Base-by-base conservation (phyloP, 176 grass and related monocot genomes). In the Alopecurus myosuroides region DNA sequence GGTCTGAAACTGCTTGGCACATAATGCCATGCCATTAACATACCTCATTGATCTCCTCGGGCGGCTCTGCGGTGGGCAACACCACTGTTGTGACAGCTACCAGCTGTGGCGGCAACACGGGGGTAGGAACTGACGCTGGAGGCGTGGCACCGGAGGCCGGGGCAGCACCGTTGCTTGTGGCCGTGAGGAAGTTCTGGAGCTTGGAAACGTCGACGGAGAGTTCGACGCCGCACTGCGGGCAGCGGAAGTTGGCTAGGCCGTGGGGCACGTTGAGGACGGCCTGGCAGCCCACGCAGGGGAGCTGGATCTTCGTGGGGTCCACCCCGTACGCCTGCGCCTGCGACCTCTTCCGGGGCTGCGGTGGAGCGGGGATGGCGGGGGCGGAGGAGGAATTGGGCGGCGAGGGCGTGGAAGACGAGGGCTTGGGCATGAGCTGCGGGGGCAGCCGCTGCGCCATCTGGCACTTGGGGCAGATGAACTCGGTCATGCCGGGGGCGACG, bases 381-480 rank as follows among this genome's bases (percentile, higher is more conserved):
- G 42, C 56, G 30, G 87, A 5, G 34, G 78, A 45, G 60, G 76
- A 26, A 77, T 9, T 77, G 70, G 84, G 28, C 36, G 49, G 49
- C 13, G 79, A 74, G 49, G 88, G 42, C 45, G 67, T 17, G 22
- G 77, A 77, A 29, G 74, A 52, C 26, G 70, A 18, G 41, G 30
- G 75, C 50, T 84, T 84, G 70, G 84, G 83, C 79, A 91, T 85
- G 40, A 99, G 88, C 88, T 99, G 81, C 12, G 97, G 91, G 8
- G 97, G 97, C 53, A 99, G 93, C 71, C 89, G 87, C 81, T 99
- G 97, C 58, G 84, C 88, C 40, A 92, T 86, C 42, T 80, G 55
- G 81, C 97, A 99, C 78, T 76, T 92, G 80, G 97, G 97, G 82
- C 97, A 99, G 62, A 88, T 88, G 88, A 99, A 99, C 86, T 99